Conservation (phyloP, 306 rosid genomes). For the Biancaea sappan region DNA sequence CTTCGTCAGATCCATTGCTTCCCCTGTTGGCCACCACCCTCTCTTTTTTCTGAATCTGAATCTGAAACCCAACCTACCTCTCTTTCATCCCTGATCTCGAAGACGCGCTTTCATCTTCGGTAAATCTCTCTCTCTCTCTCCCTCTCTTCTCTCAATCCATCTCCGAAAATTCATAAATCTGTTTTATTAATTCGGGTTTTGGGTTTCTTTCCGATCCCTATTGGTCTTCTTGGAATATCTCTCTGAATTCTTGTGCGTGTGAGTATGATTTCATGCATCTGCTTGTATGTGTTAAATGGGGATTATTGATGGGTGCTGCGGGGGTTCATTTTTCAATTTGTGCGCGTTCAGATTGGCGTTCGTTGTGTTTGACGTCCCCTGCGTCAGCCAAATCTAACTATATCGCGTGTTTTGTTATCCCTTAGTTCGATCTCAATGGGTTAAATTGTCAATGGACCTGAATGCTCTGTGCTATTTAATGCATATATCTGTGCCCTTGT, state of each 20-base stretch:
- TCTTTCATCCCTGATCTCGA: too few relatives aligned
- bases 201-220: too few relatives aligned
- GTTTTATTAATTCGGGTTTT: too few relatives aligned
- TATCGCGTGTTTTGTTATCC: neutral
- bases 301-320: neutral
- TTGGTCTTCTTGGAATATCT: too few relatives aligned
- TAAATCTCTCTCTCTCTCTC: too few relatives aligned
- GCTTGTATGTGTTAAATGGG: neutral
- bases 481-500: neutral
- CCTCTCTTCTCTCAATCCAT: too few relatives aligned
- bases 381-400: neutral
- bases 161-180: too few relatives aligned
- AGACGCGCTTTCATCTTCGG: too few relatives aligned
- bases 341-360: neutral
- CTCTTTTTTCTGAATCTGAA: too few relatives aligned
- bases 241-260: neutral
- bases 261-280: neutral
- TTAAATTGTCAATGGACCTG: neutral
- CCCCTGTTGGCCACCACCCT: too few relatives aligned
- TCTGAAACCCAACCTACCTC: too few relatives aligned
- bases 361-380: neutral
- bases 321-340: conserved; percentile 28
- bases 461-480: neutral
- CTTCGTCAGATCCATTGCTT: too few relatives aligned
- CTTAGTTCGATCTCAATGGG: neutral